These are phyloP conservation scores for Aspergillus heteromorphus DNA, from an alignment of 495 filamentous ascomycete species.

Conservation along the genomic window DNA sequence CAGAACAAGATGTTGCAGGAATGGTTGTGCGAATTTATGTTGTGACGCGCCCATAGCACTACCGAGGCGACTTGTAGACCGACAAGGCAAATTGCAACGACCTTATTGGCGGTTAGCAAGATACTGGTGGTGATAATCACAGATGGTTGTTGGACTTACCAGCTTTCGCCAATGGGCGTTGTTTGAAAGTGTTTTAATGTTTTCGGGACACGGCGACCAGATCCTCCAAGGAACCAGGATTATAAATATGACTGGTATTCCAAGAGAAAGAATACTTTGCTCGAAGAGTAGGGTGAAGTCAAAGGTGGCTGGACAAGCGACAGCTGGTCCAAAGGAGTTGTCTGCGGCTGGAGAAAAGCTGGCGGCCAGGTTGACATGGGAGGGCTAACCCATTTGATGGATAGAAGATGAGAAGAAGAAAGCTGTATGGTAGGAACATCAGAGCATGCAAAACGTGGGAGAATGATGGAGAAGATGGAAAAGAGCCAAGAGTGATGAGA, in stretches of 20 bases:
- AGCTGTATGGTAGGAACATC: not conserved
- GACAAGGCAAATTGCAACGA: not conserved
- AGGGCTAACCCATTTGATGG: not conserved
- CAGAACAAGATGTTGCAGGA: not conserved
- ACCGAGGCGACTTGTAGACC: not conserved
- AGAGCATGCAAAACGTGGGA: no score
- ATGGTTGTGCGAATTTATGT: not conserved
- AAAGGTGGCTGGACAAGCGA: not conserved
- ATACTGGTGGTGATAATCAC: no score
- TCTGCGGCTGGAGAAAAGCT: not conserved
- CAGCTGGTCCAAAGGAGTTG: not conserved
- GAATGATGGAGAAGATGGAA: not conserved
- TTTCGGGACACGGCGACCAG: not conserved
- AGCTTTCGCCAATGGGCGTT: not conserved
- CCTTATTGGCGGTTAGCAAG: not conserved
- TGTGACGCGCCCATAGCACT: not conserved
- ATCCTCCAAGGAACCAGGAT: not conserved
- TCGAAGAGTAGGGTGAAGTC: conserved; percentile 1
- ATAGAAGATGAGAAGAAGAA: not conserved
- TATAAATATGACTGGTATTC: not conserved
- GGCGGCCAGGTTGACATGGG: not conserved
- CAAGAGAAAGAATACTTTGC: not conserved
- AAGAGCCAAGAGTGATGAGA: no score
- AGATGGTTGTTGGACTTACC: not conserved
- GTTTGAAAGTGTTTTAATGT: not conserved